Percentiles rank a stretch among this genome's conserved stretches.
These are phyloP conservation scores for Euphorbia schlechtendalii DNA, from an alignment of 441 rosid genomes.

Conservation along the genomic window DNA sequence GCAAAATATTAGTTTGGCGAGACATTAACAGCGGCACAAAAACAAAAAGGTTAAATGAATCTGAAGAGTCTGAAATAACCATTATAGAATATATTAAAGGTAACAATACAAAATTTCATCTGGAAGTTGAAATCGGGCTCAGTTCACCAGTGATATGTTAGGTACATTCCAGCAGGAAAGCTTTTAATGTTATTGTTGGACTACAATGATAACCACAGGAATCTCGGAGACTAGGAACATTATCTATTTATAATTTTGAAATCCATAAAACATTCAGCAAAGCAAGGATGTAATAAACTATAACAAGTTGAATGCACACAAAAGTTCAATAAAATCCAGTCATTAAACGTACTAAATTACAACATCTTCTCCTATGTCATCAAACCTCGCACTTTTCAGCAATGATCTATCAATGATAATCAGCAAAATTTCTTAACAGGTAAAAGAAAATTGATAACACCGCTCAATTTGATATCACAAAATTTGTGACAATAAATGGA, in stretches of 20 bases:
- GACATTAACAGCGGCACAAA: background rate
- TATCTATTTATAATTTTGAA: background rate
- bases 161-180: background rate
- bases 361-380: background rate
- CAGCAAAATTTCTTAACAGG: background rate
- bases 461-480: background rate
- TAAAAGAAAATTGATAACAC: constrained; percentile 7
- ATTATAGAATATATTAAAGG: background rate
- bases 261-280: background rate
- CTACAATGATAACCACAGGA: background rate
- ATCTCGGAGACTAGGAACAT: background rate
- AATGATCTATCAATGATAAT: background rate
- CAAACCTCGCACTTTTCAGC: background rate
- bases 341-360: background rate
- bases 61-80: background rate
- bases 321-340: background rate
- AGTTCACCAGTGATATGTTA: background rate
- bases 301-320: background rate
- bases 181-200: background rate
- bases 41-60: background rate
- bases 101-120: background rate
- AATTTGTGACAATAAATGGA: constrained; percentile 3
- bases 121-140: background rate
- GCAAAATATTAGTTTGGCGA: background rate
- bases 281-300: background rate